Conservation (phyloP, 225 moss, liverwort and hornwort genomes). For the Lunularia cruciata region DNA sequence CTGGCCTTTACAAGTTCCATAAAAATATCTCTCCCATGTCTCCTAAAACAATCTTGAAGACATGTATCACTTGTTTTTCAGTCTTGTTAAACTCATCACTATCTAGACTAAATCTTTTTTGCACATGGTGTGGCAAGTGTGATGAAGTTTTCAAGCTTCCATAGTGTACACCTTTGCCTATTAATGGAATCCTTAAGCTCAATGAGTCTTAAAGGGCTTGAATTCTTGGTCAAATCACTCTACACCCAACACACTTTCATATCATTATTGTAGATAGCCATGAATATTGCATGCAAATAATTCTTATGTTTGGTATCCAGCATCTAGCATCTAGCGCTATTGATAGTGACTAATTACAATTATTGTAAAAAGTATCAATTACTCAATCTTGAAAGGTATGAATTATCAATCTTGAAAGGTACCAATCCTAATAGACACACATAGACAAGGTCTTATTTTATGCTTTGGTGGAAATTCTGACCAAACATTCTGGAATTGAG, state of each 20-base stretch:
- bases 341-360: background rate
- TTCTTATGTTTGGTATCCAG: background rate
- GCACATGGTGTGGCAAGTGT: conserved; percentile 4
- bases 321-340: too few relatives aligned
- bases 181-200: conserved; percentile 11
- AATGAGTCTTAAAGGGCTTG: background rate
- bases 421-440: too few relatives aligned
- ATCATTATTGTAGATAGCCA: conserved; percentile 10
- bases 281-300: conserved; percentile 10
- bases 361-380: conserved; percentile 1
- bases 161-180: too few relatives aligned
- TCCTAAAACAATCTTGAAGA: too few relatives aligned
- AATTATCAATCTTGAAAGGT: too few relatives aligned
- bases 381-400: background rate
- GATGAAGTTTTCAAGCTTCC: too few relatives aligned
- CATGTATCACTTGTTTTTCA: too few relatives aligned
- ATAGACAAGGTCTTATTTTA: too few relatives aligned
- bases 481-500: too few relatives aligned
- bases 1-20: too few relatives aligned
- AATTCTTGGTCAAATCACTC: conserved; percentile 11
- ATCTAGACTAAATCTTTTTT: background rate
- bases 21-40: too few relatives aligned
- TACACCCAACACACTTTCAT: background rate
- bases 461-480: too few relatives aligned
- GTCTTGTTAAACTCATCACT: background rate